Percentiles rank a stretch among this genome's conserved stretches.
phyloP scores from a whole-genome alignment of 768 basidiomycete species.

The Podaxis sp. region DNA sequence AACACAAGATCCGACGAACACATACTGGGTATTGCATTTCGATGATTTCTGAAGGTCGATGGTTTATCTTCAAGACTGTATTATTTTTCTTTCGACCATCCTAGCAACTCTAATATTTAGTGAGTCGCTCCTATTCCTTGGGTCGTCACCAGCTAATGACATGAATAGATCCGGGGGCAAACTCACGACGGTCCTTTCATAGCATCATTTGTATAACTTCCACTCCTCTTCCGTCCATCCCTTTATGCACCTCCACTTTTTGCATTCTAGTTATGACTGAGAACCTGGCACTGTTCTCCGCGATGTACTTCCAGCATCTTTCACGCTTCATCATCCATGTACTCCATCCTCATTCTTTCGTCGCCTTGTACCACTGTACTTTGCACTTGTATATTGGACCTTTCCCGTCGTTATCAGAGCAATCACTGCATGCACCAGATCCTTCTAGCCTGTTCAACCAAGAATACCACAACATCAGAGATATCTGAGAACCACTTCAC shows the following conservation, averaged over 20 bases:
- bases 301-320: neutral
- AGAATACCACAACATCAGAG: too few relatives aligned
- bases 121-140: slow-evolving; percentile 1
- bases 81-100: neutral
- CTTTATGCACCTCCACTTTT: neutral
- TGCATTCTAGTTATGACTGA: neutral
- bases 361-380: neutral
- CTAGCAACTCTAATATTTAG: slow-evolving; percentile 13
- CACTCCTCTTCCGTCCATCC: neutral
- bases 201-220: slow-evolving; percentile 4
- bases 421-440: neutral
- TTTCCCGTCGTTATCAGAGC: neutral
- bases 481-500: neutral
- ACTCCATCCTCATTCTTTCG: neutral
- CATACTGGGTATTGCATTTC: slow-evolving; percentile 16
- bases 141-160: neutral
- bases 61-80: neutral
- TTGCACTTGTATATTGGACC: slow-evolving; percentile 5
- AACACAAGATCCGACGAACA: slow-evolving; percentile 24
- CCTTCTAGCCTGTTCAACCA: neutral
- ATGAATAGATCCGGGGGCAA: slow-evolving; percentile 1
- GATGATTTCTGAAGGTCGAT: slow-evolving; percentile 7
- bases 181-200: slow-evolving; percentile 11
- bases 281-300: neutral
- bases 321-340: neutral